A percentile compares a stretch with the other conserved stretches of the same genome.
Evolutionary conservation across 345 rosid genomes (phyloP).

Genomic region (Punica granatum): DNA sequence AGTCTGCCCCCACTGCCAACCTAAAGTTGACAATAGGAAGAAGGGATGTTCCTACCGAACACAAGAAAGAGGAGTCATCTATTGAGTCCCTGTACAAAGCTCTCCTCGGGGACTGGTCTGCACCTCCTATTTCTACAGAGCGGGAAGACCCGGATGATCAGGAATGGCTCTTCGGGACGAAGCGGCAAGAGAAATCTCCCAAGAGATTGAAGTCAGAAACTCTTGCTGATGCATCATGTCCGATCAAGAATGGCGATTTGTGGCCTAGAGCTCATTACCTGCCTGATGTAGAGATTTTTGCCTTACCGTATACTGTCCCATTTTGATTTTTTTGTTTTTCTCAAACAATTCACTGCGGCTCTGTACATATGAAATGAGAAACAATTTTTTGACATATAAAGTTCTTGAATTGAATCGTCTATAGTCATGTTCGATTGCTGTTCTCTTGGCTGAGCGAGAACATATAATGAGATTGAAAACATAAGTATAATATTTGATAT

Average conservation of each 20-base stretch:
- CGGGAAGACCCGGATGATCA: slow-evolving; percentile 19
- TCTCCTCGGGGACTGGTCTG: slow-evolving; percentile 41
- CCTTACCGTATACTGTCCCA: slow-evolving; percentile 58
- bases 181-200: background rate
- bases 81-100: slow-evolving; percentile 17
- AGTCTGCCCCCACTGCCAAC: background rate
- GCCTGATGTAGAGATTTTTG: slow-evolving; percentile 34
- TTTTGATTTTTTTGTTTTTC: slow-evolving; percentile 25
- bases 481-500: too few species aligned
- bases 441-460: too few species aligned
- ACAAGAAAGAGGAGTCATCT: slow-evolving; percentile 4
- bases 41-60: slow-evolving; percentile 2
- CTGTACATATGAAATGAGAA: slow-evolving; percentile 5
- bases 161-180: slow-evolving; percentile 47
- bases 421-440: too few species aligned
- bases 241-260: slow-evolving; percentile 5
- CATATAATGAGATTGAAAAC: too few species aligned
- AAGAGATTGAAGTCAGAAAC: slow-evolving; percentile 12
- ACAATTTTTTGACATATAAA: background rate
- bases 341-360: background rate
- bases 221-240: slow-evolving; percentile 4
- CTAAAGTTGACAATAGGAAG: background rate
- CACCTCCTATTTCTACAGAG: slow-evolving; percentile 12
- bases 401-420: background rate
- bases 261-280: slow-evolving; percentile 35